Evolutionary conservation across 805 yeast genomes (phyloP).

Genomic region (Candida verbasci): DNA sequence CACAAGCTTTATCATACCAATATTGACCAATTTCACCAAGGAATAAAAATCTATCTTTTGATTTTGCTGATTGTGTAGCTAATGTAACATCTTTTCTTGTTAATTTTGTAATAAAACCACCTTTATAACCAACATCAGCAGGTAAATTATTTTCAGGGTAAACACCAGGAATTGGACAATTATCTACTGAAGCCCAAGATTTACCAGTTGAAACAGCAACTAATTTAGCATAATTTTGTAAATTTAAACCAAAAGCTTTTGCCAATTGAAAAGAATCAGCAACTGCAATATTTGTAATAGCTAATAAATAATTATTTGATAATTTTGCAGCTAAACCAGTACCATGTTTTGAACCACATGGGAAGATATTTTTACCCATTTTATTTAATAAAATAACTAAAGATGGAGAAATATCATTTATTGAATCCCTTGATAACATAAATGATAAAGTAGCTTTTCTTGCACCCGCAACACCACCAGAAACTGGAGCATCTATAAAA

Average conservation of each 20-base stretch:
- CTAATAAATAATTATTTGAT: conserved; percentile 50
- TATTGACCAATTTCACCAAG: conserved; percentile 34
- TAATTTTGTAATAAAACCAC: conserved; percentile 47
- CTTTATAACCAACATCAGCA: conserved; percentile 40
- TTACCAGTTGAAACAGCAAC: conserved; percentile 51
- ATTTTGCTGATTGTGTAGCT: conserved; percentile 35
- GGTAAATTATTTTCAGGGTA: conserved; percentile 38
- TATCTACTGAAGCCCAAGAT: conserved; percentile 52
- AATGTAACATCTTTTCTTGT: conserved; percentile 42
- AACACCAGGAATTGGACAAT: conserved; percentile 50
- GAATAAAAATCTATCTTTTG: conserved; percentile 30
- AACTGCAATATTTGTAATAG: conserved; percentile 50
- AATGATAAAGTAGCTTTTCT: conserved; percentile 47
- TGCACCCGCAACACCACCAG: conserved; percentile 55
- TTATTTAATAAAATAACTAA: conserved; percentile 27
- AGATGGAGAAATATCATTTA: conserved; percentile 23
- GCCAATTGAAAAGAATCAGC: conserved; percentile 55
- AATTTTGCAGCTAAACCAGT: conserved; percentile 52
- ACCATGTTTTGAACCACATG: conserved; percentile 47
- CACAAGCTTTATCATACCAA: conserved; percentile 43
- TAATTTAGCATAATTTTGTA: conserved; percentile 43
- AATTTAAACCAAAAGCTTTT: conserved; percentile 43
- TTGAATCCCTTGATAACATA: conserved; percentile 42
- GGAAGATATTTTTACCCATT: conserved; percentile 48
- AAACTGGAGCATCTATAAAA: conserved; percentile 53